Evolutionary conservation across 2,329 filamentous ascomycete species (phyloP).

Genomic region (Alternaria novae-zelandiae): DNA sequence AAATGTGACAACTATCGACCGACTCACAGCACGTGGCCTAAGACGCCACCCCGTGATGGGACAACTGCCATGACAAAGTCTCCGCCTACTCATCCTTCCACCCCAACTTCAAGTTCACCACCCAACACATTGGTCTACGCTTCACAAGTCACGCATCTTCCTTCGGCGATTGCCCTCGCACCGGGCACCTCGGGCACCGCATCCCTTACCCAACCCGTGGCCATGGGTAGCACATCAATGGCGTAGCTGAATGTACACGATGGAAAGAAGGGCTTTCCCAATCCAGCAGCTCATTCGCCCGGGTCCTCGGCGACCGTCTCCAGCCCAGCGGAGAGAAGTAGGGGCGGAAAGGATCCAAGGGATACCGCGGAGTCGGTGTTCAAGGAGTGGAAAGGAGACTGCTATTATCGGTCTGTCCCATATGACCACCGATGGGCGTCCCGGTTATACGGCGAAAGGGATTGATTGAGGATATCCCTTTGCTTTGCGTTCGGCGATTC

Average conservation of each 20-base stretch:
- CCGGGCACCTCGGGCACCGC: background rate
- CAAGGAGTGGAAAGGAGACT: background rate
- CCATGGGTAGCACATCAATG: background rate
- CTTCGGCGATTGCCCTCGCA: background rate
- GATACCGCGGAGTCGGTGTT: background rate
- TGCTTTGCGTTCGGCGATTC: background rate
- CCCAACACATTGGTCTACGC: background rate
- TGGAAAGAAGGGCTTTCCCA: background rate
- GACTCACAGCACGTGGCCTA: background rate
- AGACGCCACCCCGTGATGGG: background rate
- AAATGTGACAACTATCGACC: background rate
- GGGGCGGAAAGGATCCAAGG: background rate
- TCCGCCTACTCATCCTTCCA: background rate
- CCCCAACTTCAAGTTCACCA: background rate
- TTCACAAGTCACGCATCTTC: background rate
- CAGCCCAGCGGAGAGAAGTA: background rate
- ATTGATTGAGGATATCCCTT: background rate
- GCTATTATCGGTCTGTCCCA: background rate
- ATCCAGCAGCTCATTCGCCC: background rate
- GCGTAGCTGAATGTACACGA: background rate
- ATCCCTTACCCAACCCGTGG: background rate
- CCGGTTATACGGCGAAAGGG: background rate
- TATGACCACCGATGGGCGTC: background rate
- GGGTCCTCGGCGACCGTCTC: background rate
- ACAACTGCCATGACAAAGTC: background rate